A percentile compares a stretch with the other conserved stretches of the same genome.
These are phyloP conservation scores for Colletotrichum phormii DNA, from an alignment of 2,329 filamentous ascomycete species.

Conservation along the genomic window DNA sequence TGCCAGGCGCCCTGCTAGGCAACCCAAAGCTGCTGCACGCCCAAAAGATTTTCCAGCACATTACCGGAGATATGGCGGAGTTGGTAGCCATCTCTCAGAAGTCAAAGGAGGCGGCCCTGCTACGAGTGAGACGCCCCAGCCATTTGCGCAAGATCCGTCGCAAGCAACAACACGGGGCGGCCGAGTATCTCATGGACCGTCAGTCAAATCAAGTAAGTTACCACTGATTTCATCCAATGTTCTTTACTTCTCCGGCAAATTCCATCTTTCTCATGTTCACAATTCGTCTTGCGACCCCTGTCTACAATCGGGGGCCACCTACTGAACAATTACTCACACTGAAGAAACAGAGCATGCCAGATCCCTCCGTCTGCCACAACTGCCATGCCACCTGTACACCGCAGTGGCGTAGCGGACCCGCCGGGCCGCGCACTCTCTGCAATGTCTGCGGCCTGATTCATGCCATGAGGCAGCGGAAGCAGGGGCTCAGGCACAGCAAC, in stretches of 20 bases:
- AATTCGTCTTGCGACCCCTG: neutral
- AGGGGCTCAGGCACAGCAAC: neutral
- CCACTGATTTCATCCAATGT: neutral
- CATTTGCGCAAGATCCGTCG: neutral
- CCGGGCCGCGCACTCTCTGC: constrained; percentile 1
- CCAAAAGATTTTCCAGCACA: neutral
- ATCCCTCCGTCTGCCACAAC: constrained; percentile 2
- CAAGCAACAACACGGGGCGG: neutral
- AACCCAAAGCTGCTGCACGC: neutral
- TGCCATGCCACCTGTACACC: neutral
- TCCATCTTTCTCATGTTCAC: neutral
- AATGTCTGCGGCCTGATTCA: constrained; percentile 4
- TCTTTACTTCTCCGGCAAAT: neutral
- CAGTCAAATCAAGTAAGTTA: neutral
- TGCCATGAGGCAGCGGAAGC: constrained; percentile 9
- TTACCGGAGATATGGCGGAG: neutral
- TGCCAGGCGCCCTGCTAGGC: neutral
- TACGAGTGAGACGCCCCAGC: neutral
- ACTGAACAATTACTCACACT: neutral
- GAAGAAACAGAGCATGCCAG: neutral
- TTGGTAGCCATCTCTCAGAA: neutral
- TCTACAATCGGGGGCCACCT: neutral
- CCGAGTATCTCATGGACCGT: neutral
- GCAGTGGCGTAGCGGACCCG: constrained; percentile 5
- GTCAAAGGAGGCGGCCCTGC: neutral